A percentile compares a stretch with the other conserved stretches of the same genome.
These are phyloP conservation scores for Monilinia vaccinii-corymbosi DNA, from an alignment of 2,329 filamentous ascomycete genomes.

Conservation along the genomic window DNA sequence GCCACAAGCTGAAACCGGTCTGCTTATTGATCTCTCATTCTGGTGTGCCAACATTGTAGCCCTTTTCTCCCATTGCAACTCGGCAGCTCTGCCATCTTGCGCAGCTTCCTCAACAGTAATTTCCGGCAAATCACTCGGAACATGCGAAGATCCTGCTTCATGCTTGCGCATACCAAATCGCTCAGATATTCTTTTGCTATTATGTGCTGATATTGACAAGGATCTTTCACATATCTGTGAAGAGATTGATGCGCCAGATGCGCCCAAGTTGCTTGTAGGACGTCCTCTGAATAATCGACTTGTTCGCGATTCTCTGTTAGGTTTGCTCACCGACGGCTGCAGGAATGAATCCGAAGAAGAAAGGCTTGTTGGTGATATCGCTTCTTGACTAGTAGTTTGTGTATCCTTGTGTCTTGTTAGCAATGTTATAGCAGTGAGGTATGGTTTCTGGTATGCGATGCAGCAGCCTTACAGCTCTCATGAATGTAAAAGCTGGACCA, in stretches of 20 bases:
- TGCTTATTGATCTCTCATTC: constrained; percentile 37
- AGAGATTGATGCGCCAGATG: constrained; percentile 16
- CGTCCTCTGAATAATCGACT: constrained; percentile 30
- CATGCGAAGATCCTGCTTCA: constrained; percentile 56
- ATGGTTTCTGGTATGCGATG: not conserved
- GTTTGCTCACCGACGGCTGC: constrained; percentile 8
- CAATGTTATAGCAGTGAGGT: constrained; percentile 1
- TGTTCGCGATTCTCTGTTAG: constrained; percentile 23
- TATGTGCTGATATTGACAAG: not conserved
- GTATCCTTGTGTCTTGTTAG: constrained; percentile 47
- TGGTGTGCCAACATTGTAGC: constrained; percentile 77
- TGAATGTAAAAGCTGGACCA: constrained; percentile 58
- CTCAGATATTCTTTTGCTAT: constrained; percentile 48
- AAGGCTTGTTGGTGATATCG: constrained; percentile 60
- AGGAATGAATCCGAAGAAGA: constrained; percentile 30
- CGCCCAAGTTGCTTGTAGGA: constrained; percentile 32
- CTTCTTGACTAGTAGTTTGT: constrained; percentile 63
- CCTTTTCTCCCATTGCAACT: constrained; percentile 83
- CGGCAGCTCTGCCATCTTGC: constrained; percentile 38
- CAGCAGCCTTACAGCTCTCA: constrained; percentile 48
- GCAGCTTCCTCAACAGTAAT: constrained; percentile 41
- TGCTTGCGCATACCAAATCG: constrained; percentile 57
- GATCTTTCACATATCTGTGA: constrained; percentile 12
- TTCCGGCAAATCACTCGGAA: constrained; percentile 72
- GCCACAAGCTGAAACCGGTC: constrained; percentile 33